A percentile compares a stretch with the other conserved stretches of the same genome.
Evolutionary conservation across 2,329 filamentous ascomycete species (phyloP).

Genomic region (Paecilomyces sp.): DNA sequence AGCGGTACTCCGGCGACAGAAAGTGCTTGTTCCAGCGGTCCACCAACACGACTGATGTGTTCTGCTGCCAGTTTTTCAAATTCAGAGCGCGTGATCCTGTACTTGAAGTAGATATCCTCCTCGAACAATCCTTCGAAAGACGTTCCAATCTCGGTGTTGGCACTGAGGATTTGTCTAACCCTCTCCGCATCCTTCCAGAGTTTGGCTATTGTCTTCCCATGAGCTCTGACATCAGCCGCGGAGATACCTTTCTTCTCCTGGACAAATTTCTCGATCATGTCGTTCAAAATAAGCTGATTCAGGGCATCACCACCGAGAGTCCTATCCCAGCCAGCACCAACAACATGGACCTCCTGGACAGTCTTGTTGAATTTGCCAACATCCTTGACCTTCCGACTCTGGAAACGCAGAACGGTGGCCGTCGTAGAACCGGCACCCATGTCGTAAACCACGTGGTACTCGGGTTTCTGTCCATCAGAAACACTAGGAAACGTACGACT

Average conservation of each 20-base stretch:
- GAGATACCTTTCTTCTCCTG: constrained; percentile 51
- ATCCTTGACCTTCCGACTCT: constrained; percentile 83
- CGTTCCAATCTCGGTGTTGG: constrained; percentile 73
- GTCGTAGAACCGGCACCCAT: constrained; percentile 96
- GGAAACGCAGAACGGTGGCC: constrained; percentile 82
- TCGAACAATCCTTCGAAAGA: constrained; percentile 79
- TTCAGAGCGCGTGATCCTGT: constrained; percentile 71
- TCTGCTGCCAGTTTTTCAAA: constrained; percentile 72
- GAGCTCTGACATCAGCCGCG: constrained; percentile 47
- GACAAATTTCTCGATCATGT: constrained; percentile 77
- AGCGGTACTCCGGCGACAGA: constrained; percentile 65
- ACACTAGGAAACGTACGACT: constrained; percentile 80
- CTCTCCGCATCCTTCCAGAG: constrained; percentile 90
- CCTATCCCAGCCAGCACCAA: constrained; percentile 82
- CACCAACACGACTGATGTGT: constrained; percentile 61
- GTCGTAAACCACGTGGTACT: constrained; percentile 90
- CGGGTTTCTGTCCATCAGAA: constrained; percentile 74
- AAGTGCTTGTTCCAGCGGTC: constrained; percentile 67
- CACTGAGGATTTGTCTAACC: constrained; percentile 81
- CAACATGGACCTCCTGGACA: constrained; percentile 83
- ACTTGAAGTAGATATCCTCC: constrained; percentile 88
- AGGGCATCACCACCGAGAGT: constrained; percentile 84
- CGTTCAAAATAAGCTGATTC: constrained; percentile 79
- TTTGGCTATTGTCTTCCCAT: constrained; percentile 81
- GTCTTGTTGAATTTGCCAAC: constrained; percentile 93